Base-by-base conservation (phyloP, 208 protist genomes). In the Leptomonas pyrrhocoris region DNA sequence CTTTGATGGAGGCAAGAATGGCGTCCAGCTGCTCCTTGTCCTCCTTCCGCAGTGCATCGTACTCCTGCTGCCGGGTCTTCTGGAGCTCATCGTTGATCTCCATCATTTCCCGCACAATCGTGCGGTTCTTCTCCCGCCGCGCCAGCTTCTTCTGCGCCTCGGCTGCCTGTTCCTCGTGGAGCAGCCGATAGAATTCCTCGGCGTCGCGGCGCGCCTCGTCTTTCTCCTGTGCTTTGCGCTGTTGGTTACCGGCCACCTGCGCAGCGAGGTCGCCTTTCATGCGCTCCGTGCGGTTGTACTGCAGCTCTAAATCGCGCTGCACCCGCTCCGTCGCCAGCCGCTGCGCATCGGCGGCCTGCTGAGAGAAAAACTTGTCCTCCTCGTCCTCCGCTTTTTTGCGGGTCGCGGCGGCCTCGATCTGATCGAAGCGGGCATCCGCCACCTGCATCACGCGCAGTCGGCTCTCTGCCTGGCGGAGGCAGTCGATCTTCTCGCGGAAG, bases 371-470 rank as follows among this genome's bases (percentile, higher is more conserved):
- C 58, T 64, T 72, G 34, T 85, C 81, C 72, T 93, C 86, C 13
- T 64, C 78, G 19, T 50, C 62, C 46, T 84, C 62, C 74, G 88
- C 77, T 50, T 75, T 68, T 0, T 64, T 61, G 21, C 88, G 88
- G 31, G 65, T 63, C 16, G 79, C 74, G 15, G 77, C 78, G 30
- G 77, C 74, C 23, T 65, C 80, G 16, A 96, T 73, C 73, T 96
- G 91, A 0, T 87, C 73, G 59, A 79, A 90, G 55, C 89, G 88
- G 12, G 70, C 83, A 61, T 94, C 87, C 0, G 91, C 64, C 12
- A 92, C 80, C 74, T 96, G 91, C 91, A 96, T 91, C 51, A 90
- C 81, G 59, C 89, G 92, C 38, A 96, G 77, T 0, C 88, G 86
- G 68, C 88, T 94, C 83, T 96, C 88, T 36, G 91, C 91, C 70